These are phyloP conservation scores for Colletotrichum chrysophilum DNA, from an alignment of 2,329 filamentous ascomycete species.

Conservation along the genomic window DNA sequence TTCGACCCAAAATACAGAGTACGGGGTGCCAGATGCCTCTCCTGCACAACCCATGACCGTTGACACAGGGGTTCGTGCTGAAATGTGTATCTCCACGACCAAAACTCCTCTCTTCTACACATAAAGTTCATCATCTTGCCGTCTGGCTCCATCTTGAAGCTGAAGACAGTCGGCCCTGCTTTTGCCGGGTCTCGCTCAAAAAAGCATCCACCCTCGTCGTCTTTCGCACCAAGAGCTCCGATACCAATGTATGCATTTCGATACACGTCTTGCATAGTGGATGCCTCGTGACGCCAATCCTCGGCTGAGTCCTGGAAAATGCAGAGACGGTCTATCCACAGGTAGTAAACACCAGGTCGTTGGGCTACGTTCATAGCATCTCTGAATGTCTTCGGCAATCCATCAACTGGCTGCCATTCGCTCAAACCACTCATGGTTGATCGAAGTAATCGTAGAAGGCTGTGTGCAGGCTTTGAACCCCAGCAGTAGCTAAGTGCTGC, in stretches of 20 bases:
- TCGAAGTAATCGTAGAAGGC: background rate
- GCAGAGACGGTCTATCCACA: conserved; percentile 27
- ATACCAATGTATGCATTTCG: conserved; percentile 15
- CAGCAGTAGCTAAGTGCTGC: background rate
- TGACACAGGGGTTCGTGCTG: background rate
- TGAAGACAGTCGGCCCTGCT: background rate
- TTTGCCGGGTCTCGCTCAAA: background rate
- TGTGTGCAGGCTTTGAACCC: background rate
- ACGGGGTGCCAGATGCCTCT: background rate
- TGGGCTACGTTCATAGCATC: conserved; percentile 16
- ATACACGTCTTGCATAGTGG: conserved; percentile 24
- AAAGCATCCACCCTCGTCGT: conserved; percentile 7
- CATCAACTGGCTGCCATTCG: background rate
- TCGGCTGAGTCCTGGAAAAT: conserved; percentile 24
- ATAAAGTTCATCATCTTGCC: background rate
- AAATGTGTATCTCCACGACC: background rate
- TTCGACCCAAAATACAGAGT: background rate
- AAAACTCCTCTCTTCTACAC: rapidly evolving
- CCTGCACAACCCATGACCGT: background rate
- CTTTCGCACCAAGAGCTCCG: conserved; percentile 7
- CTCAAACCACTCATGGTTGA: background rate
- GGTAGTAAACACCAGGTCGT: conserved; percentile 13
- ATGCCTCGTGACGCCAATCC: conserved; percentile 25
- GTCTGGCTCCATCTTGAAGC: background rate
- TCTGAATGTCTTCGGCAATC: conserved; percentile 19